phyloP scores from a whole-genome alignment of 768 basidiomycete genomes.

The Baorangia bicolor region DNA sequence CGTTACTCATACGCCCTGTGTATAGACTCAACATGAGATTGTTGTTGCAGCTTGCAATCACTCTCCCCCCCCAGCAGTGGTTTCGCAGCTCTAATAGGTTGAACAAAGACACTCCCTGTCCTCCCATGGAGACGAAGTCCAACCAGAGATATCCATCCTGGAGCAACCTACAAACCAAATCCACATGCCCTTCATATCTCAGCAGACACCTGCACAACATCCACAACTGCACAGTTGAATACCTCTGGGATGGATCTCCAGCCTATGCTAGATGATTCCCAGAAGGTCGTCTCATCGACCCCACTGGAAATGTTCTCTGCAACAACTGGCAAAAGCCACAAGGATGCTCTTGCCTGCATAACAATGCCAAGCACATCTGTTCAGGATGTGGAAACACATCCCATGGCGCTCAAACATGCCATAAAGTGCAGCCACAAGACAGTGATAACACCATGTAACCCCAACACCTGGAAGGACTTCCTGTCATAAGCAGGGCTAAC shows the following conservation, averaged over 20 bases:
- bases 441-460: neutral
- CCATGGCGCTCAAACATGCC: neutral
- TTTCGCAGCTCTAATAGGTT: neutral
- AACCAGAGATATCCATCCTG: too few relatives aligned
- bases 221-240: too few relatives aligned
- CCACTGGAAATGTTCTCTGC: fast-evolving
- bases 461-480: neutral
- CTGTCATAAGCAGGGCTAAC: fast-evolving
- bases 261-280: neutral
- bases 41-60: neutral
- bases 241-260: too few relatives aligned
- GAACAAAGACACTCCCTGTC: too few relatives aligned
- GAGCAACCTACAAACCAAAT: too few relatives aligned
- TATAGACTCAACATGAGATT: neutral
- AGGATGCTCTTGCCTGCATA: neutral
- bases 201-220: too few relatives aligned
- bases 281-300: neutral
- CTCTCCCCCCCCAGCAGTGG: neutral
- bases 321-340: neutral
- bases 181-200: too few relatives aligned
- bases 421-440: neutral
- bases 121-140: too few relatives aligned
- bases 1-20: neutral
- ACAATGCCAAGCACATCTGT: neutral
- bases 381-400: neutral